Base-by-base conservation (phyloP, 805 yeast genomes). In the Wickerhamomyces tratensis region DNA sequence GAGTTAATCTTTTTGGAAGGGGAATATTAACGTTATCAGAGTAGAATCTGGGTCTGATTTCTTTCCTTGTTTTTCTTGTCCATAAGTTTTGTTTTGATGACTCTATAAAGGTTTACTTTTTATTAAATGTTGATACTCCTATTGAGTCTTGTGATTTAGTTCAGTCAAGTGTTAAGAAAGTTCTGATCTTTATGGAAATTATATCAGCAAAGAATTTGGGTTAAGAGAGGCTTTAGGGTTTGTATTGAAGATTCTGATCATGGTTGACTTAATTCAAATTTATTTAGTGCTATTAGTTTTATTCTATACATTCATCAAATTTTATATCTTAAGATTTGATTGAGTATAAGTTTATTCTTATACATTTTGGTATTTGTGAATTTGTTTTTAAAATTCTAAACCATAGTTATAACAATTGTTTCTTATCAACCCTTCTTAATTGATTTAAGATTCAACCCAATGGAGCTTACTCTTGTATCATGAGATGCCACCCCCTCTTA, bases 381-480 rank as follows among this genome's bases (percentile, higher is more conserved):
- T 54, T 48, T 44, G 48, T 54, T 48, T 44, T 48, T 14, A 26
- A 53, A 68, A 62, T 67, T 71, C 79, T 69, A 77, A 71, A 79
- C 81, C 75, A 80, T 69, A 81, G 88, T 74, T 74, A 80, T 82
- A 73, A 75, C 85, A 78, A 77, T 75, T 79, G 77, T 58, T 46
- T 44, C 46, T 13, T 12, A 31, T 12, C 6, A 12, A 12, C 7
- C 6, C 11, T 11, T 49, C 44, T 43, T 42, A 40, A 41, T 43
- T 37, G 35, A 39, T 40, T 36, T 39, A 37, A 44, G 46, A 46
- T 41, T 58, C 67, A 80, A 80, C 88, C 75, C 87, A 80, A 82
- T 81, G 88, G 87, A 81, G 88, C 88, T 82, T 78, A 81, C 81
- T 79, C 82, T 78, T 69, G 76, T 63, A 57, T 68, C 77, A 77